phyloP scores from a whole-genome alignment of 768 basidiomycete species.

The Hericium rajendrae region DNA sequence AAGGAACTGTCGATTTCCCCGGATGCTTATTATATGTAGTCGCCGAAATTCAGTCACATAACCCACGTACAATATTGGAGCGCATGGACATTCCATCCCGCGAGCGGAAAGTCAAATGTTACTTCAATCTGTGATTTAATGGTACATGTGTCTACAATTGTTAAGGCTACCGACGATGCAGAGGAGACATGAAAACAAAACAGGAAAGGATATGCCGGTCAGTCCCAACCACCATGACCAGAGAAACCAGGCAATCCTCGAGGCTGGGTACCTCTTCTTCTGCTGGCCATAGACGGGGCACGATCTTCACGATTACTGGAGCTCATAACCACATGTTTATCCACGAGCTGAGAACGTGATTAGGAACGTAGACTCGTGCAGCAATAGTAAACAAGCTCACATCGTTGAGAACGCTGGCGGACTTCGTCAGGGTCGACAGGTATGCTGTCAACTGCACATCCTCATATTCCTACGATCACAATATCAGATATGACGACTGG shows the following conservation, averaged over 20 bases:
- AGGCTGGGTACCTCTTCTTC: constrained; percentile 10
- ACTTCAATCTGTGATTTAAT: no score
- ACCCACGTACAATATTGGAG: no score
- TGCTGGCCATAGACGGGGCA: constrained; percentile 16
- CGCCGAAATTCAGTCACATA: no score
- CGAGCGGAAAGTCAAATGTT: no score
- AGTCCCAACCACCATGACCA: constrained; percentile 16
- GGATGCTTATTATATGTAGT: no score
- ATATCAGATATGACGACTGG: neutral
- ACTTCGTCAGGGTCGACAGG: constrained; percentile 82
- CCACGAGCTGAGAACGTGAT: constrained; percentile 48
- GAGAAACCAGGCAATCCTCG: neutral
- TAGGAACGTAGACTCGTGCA: constrained; percentile 1
- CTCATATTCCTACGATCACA: constrained; percentile 71
- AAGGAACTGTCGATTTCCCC: no score
- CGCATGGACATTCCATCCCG: no score
- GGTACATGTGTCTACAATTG: no score
- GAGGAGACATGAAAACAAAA: no score
- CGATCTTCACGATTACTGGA: constrained; percentile 50
- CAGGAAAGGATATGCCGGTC: neutral
- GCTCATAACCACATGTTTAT: constrained; percentile 60
- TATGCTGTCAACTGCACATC: constrained; percentile 91
- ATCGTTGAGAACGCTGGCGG: constrained; percentile 79
- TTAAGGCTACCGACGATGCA: no score
- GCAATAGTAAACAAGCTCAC: constrained; percentile 36